phyloP scores from a whole-genome alignment of 352 stramenopile species.

The Globisporangium perplexum region DNA sequence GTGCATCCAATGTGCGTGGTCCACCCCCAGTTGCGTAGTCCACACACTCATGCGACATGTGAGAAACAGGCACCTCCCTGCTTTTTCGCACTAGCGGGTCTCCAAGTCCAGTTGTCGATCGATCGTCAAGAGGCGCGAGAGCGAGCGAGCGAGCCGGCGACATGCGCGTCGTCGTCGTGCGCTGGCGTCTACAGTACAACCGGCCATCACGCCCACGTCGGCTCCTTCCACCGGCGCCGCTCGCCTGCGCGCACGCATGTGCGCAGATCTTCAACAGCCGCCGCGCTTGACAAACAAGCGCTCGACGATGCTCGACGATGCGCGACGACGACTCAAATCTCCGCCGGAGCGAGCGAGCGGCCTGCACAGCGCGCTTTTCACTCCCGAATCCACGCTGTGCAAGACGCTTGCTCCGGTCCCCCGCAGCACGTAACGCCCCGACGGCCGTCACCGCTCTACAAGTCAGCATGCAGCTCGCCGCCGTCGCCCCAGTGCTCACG shows the following conservation, averaged over 20 bases:
- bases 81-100: no score
- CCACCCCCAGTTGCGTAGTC: no score
- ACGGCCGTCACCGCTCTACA: background rate
- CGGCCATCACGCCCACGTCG: background rate
- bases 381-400: background rate
- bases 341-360: background rate
- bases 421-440: background rate
- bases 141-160: no score
- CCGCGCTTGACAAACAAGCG: background rate
- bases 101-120: no score
- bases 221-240: background rate
- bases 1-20: background rate
- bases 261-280: slow-evolving; percentile 1
- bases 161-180: background rate
- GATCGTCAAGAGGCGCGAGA: no score
- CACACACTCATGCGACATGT: no score
- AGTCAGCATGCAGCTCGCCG: slow-evolving; percentile 1
- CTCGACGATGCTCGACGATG: background rate
- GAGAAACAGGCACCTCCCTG: no score
- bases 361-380: background rate
- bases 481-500: slow-evolving; percentile 12
- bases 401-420: background rate
- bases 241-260: background rate
- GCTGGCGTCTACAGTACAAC: slow-evolving; percentile 6
- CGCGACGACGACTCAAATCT: background rate